Evolutionary conservation across 192 early-diverging fungal genomes (phyloP), one percentile per base, ranked within the genome.

Genomic region (Funneliformis mosseae): DNA sequence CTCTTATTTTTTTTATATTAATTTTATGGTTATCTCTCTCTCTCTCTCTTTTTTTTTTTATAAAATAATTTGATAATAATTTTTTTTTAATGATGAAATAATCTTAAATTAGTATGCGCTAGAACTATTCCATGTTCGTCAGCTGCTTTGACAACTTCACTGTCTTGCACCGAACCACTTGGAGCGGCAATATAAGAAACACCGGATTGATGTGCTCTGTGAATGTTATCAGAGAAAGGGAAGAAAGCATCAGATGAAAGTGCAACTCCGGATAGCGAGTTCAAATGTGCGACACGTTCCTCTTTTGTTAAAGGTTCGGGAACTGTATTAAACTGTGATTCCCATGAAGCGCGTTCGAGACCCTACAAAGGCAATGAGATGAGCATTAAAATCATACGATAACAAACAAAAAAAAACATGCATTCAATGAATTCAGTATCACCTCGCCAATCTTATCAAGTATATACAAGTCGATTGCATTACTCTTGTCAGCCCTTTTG

Each of bases 201-300:
- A 78, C 98, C 98, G 33, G 92, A 92, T 84, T 92, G 86, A 46
- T 88, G 87, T 38, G 92, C 97, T 64, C 98, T 88, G 81, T 96
- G 92, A 67, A 99, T 88, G 81, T 97, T 98, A 88, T 99, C 98
- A 6, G 93, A 88, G 91, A 99, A 99, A 77, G 98, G 98, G 95
- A 99, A 99, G 92, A 99, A 99, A 38, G 98, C 98, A 84, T 99
- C 98, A n/a, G 95, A 96, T 5, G 94, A 91, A 21, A 99, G 86
- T 11, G 95, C 94, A 25, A 98, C 92, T 76, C 89, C 94, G 18
- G 71, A 84, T 59, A 96, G 86, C 79, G 89, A 71, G 63, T 85
- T 83, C 87, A 94, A 91, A 86, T 95, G 95, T 75, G 87, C 91
- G 46, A 87, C 88, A 78, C 95, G 93, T 85, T 97, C 96, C 42